Evolutionary conservation across 371 early-diverging fungal species (phyloP), one percentile per base, ranked within the genome.

Genomic region (Mucor saturninus): DNA sequence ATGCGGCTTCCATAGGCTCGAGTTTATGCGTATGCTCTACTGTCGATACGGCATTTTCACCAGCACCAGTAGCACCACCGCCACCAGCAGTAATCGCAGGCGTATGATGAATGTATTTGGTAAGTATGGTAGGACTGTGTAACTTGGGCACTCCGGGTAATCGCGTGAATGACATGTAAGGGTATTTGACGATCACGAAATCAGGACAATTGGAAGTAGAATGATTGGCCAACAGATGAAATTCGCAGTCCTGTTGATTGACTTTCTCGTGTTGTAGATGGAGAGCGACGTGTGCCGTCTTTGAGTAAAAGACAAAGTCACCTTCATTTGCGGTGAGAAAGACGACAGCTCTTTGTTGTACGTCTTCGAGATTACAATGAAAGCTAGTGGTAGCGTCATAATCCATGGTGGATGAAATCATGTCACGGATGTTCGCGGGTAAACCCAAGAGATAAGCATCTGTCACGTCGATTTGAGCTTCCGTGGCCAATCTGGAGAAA

Each of bases 271-370:
- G 26, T 4, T 56, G 45, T 26, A 58, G 31, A 28, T 53, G 2
- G 1, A 53, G 21, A 10, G 58, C 64, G 5, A 58, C 32, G 45
- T 61, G 67, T 28, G 57, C 61, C 37, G 37, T 53, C 14, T 53
- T 57, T 26, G 54, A 53, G 13, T 67, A 67, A 40, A 61, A 67
- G 11, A 61, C 37, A 28, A 55, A 61, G n/a, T 62, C 51, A 1
- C 50, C 50, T 0, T 56, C 32, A 15, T 56, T 40, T 39, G 67
- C 61, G 10, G 39, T 49, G 3, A 57, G n/a, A 13, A 67, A 57
- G 7, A 48, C 38, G 6, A 58, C 38, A 3, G 54, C 42, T 53
- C 67, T 46, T 28, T 67, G 67, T 6, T 56, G 56, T 3, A 67
- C 40, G 35, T 67, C 67, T 11, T 43, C 15, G 1, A 67, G n/a